phyloP scores from a whole-genome alignment of 2,329 filamentous ascomycete species.

The Diaporthe vexans region DNA sequence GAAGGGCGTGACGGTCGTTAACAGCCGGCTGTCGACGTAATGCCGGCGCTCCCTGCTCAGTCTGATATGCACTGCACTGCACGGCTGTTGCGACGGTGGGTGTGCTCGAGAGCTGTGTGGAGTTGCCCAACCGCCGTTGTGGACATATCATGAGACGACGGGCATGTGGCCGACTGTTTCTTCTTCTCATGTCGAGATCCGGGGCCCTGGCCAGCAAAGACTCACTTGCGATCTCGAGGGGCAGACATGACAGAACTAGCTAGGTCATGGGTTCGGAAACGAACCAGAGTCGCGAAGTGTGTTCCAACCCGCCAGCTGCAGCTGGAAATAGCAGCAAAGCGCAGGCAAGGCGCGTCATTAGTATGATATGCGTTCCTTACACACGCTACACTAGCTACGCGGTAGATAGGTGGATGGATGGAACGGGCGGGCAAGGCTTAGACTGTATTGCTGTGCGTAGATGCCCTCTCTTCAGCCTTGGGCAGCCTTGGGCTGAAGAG shows the following conservation, averaged over 20 bases:
- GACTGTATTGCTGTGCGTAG: not conserved
- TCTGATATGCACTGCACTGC: slow-evolving; percentile 19
- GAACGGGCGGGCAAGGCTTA: not conserved
- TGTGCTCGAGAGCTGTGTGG: slow-evolving; percentile 1
- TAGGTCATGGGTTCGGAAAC: slow-evolving; percentile 14
- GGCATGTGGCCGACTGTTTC: slow-evolving; percentile 10
- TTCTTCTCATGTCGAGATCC: not conserved
- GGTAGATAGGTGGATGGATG: not conserved
- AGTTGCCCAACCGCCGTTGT: not conserved
- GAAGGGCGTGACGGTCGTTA: not conserved
- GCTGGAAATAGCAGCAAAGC: slow-evolving; percentile 17
- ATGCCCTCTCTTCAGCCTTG: not conserved
- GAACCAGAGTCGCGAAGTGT: slow-evolving; percentile 16
- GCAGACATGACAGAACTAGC: not conserved
- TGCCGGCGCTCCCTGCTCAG: not conserved
- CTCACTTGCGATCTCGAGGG: not conserved
- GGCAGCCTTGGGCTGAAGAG: not conserved
- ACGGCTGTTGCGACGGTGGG: not conserved
- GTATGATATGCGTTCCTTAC: not conserved
- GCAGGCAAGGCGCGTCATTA: not conserved
- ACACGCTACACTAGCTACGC: not conserved
- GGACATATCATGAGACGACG: slow-evolving; percentile 23
- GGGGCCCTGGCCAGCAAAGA: not conserved
- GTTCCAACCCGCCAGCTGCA: not conserved
- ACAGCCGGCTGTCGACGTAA: not conserved